These are phyloP conservation scores for Nosema muscidifuracis DNA, from an alignment of 371 early-diverging fungal species.

Conservation along the genomic window DNA sequence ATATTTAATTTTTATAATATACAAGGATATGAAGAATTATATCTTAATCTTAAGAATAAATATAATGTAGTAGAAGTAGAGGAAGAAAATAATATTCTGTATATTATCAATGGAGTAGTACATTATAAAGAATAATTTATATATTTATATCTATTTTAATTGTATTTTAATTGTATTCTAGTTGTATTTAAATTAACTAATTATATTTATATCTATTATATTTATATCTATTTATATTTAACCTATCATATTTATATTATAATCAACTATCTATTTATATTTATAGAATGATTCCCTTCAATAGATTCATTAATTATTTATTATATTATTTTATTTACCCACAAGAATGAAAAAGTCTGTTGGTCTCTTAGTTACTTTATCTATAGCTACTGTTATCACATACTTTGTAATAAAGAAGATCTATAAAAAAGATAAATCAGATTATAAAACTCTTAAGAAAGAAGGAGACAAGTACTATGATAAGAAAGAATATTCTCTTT, in stretches of 20 bases:
- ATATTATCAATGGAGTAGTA: too few relatives aligned
- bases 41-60: neutral
- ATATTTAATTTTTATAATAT: neutral
- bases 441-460: neutral
- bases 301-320: too few relatives aligned
- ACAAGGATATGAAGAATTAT: neutral
- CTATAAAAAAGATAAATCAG: neutral
- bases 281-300: too few relatives aligned
- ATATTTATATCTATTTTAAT: too few relatives aligned
- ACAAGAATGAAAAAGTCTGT: neutral
- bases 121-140: too few relatives aligned
- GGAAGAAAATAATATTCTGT: conserved; percentile 10
- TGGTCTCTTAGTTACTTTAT: neutral
- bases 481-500: neutral
- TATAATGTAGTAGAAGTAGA: neutral
- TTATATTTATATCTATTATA: too few relatives aligned
- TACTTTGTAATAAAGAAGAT: neutral
- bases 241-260: too few relatives aligned
- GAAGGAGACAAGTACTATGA: neutral
- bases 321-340: too few relatives aligned
- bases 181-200: too few relatives aligned
- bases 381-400: neutral
- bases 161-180: too few relatives aligned
- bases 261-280: too few relatives aligned
- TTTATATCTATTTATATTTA: too few relatives aligned